Base-by-base conservation (phyloP, 805 yeast species). In the Zygotorulaspora chibaensis region DNA sequence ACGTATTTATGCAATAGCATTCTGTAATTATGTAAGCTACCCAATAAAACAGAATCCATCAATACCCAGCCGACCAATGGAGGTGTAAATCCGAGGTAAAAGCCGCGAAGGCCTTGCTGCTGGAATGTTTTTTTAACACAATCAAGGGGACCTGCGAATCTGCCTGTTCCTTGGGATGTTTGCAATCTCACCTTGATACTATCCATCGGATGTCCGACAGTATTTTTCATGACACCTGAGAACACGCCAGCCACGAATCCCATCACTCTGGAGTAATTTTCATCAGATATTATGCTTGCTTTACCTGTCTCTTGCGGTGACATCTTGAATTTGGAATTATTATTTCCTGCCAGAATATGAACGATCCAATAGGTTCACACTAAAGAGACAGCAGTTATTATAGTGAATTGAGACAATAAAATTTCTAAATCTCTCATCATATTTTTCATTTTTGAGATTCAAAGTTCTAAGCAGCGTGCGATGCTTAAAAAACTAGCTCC, bases 201-300 rank as follows among this genome's bases (percentile, higher is more conserved):
- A 63, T 89, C 96, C 55, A 89, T 87, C 9, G 96, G 96, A 64
- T 88, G 96, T 2, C 96, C 96, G 8, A 89, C 96, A 0, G 84
- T 81, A 55, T 89, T 85, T 62, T 89, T 89, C 57, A 87, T 84
- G 18, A 87, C 79, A 17, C 96, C 97, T 0, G 91, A 83, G 59
- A 85, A 85, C 58, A 85, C 80, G 7, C 96, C 97, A 2, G 96
- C 96, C 17, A 87, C 76, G 59, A 88, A 89, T 16, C 96, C 96
- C 48, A 82, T 75, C 53, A 55, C 40, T 35, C 61, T 48, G 18
- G 62, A 58, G 38, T 58, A 56, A 11, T 55, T 46, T 47, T 58
- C 62, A 45, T 52, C 52, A 17, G 57, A 49, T 15, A 51, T 42
- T 25, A 55, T 26, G 23, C 34, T 43, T 26, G 48, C 36, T 15